Evolutionary conservation across 257 asterid species (phyloP).

Genomic region (Salvia miltiorrhiza): DNA sequence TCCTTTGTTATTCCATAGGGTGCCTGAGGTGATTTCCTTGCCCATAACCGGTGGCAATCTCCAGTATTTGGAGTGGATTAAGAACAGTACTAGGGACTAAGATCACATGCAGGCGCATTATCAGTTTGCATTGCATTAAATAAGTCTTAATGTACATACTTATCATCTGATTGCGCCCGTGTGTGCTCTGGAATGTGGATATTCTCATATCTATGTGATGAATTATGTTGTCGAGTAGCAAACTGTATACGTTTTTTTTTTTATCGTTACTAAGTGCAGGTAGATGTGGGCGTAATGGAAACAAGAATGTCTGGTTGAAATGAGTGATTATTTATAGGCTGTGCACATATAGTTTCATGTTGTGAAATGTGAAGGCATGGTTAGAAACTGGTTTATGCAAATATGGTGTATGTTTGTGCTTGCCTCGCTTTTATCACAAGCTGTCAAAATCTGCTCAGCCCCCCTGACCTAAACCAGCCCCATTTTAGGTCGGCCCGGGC

Average conservation of each 20-base stretch:
- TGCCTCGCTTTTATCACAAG: background rate
- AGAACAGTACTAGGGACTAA: constrained; percentile 64
- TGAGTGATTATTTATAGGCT: background rate
- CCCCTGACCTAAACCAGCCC: too few species aligned
- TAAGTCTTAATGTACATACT: constrained; percentile 14
- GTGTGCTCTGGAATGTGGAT: background rate
- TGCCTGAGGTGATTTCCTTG: constrained; percentile 90
- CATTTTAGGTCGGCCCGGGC: too few species aligned
- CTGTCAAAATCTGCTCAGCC: too few species aligned
- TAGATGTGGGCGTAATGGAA: background rate
- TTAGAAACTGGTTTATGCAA: background rate
- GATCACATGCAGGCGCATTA: constrained; percentile 2
- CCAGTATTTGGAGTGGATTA: constrained; percentile 83
- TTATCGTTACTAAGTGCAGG: background rate
- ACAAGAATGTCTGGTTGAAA: background rate
- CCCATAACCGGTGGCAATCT: constrained; percentile 85
- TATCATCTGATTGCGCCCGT: background rate
- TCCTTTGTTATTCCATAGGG: constrained; percentile 36
- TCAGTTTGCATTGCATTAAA: background rate
- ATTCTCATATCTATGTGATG: background rate
- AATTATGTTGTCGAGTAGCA: background rate
- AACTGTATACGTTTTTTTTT: too few species aligned
- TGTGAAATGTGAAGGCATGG: background rate
- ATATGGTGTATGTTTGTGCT: background rate
- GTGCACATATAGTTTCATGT: background rate